These are phyloP conservation scores for Epichloe sibirici DNA, from an alignment of 2,329 filamentous ascomycete species.

Conservation along the genomic window DNA sequence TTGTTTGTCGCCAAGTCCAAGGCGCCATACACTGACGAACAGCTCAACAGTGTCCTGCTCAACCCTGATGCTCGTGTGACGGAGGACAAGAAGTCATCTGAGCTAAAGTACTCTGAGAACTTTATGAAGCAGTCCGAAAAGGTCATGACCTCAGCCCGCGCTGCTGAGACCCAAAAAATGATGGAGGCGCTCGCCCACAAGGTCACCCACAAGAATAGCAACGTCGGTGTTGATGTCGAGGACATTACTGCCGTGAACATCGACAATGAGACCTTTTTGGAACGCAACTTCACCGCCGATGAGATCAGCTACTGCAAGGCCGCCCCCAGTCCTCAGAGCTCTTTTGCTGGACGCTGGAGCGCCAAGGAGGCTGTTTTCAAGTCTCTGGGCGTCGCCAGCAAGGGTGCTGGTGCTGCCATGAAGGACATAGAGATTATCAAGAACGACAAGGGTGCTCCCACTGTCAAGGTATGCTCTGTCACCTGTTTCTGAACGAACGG, in stretches of 20 bases:
- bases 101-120: conserved; percentile 59
- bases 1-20: conserved; percentile 93
- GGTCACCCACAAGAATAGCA: conserved; percentile 47
- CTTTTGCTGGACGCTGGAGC: conserved; percentile 90
- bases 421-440: conserved; percentile 90
- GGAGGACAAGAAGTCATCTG: conserved; percentile 73
- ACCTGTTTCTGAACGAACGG: not conserved
- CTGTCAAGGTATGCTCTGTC: conserved; percentile 59
- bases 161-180: conserved; percentile 57
- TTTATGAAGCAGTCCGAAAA: conserved; percentile 56
- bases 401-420: conserved; percentile 78
- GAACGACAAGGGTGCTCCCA: conserved; percentile 69
- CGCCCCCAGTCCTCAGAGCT: conserved; percentile 69
- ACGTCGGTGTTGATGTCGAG: conserved; percentile 90
- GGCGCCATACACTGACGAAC: conserved; percentile 78
- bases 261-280: conserved; percentile 83
- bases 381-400: conserved; percentile 74
- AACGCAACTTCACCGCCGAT: conserved; percentile 80
- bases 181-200: conserved; percentile 64
- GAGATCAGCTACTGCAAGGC: conserved; percentile 82
- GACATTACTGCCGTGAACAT: conserved; percentile 79
- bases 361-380: conserved; percentile 99
- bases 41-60: conserved; percentile 78
- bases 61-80: conserved; percentile 85
- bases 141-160: conserved; percentile 32